Conservation (phyloP, 1,139 yeast genomes). For the Hanseniaspora sp. region DNA sequence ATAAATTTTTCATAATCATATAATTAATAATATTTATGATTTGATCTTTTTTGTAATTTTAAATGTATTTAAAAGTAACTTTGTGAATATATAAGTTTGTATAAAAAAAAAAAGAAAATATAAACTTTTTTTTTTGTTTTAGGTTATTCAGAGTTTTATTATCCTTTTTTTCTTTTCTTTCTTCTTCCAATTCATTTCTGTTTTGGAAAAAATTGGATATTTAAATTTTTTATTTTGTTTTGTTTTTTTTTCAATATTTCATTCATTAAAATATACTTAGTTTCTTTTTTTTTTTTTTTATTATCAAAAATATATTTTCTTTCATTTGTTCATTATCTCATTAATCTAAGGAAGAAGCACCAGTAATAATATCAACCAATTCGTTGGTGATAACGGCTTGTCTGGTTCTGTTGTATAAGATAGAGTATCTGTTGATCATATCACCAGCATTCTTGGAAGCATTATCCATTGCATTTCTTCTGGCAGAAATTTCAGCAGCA, state of each 20-base stretch:
- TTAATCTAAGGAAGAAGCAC: slow-evolving; percentile 97
- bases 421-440: slow-evolving; percentile 91
- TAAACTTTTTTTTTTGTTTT: neutral
- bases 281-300: neutral
- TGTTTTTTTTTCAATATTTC: neutral
- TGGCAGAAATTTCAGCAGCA: slow-evolving; percentile 94
- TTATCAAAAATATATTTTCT: neutral
- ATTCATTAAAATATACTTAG: neutral
- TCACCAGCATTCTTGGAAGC: slow-evolving; percentile 99
- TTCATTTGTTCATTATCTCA: neutral
- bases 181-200: too few relatives aligned
- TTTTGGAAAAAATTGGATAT: too few relatives aligned
- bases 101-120: slow-evolving; percentile 29
- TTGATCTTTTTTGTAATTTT: too few relatives aligned
- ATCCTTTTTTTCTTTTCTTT: neutral
- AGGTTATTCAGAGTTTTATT: neutral
- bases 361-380: slow-evolving; percentile 97
- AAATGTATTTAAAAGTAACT: neutral
- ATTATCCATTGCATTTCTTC: slow-evolving; percentile 99
- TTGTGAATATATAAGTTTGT: slow-evolving; percentile 22
- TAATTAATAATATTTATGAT: too few relatives aligned
- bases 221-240: neutral
- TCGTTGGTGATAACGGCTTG: slow-evolving; percentile 99
- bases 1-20: too few relatives aligned
- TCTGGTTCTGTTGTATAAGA: slow-evolving; percentile 98